Evolutionary conservation across 768 basidiomycete genomes (phyloP).

Genomic region (Lactifluus subvellereus): DNA sequence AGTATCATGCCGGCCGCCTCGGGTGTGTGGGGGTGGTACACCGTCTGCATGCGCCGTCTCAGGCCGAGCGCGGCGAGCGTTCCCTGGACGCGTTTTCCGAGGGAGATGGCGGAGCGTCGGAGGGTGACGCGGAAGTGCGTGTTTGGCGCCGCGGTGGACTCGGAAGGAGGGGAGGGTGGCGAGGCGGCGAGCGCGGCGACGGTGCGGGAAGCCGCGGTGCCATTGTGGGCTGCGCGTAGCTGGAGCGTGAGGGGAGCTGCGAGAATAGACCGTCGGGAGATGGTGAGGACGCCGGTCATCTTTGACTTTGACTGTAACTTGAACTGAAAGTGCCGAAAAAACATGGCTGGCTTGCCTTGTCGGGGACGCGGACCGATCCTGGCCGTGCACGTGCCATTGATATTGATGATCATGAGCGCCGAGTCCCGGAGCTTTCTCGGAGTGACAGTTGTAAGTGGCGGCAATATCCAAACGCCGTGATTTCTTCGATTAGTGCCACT

Average conservation of each 20-base stretch:
- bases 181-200: constrained; percentile 12
- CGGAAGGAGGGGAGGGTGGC: constrained; percentile 2
- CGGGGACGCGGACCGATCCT: too few species aligned
- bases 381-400: too few species aligned
- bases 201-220: constrained; percentile 16
- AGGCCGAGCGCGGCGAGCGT: constrained; percentile 82
- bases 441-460: too few species aligned
- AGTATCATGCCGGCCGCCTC: constrained; percentile 84
- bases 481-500: too few species aligned
- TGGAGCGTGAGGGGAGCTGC: neutral
- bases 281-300: constrained; percentile 4
- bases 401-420: too few species aligned
- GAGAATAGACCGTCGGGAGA: neutral
- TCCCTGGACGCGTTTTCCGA: constrained; percentile 61
- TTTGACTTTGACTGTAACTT: neutral
- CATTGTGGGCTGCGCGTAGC: neutral
- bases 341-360: too few species aligned
- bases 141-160: constrained; percentile 29
- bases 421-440: too few species aligned
- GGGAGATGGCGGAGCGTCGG: constrained; percentile 78
- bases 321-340: too few species aligned
- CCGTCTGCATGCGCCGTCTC: constrained; percentile 76
- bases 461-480: too few species aligned
- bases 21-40: constrained; percentile 69
- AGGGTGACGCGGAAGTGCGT: constrained; percentile 91